A percentile compares a stretch with the other conserved stretches of the same genome.
phyloP scores from a whole-genome alignment of 2,329 filamentous ascomycete genomes.

The Dendrostoma leiphaemia region DNA sequence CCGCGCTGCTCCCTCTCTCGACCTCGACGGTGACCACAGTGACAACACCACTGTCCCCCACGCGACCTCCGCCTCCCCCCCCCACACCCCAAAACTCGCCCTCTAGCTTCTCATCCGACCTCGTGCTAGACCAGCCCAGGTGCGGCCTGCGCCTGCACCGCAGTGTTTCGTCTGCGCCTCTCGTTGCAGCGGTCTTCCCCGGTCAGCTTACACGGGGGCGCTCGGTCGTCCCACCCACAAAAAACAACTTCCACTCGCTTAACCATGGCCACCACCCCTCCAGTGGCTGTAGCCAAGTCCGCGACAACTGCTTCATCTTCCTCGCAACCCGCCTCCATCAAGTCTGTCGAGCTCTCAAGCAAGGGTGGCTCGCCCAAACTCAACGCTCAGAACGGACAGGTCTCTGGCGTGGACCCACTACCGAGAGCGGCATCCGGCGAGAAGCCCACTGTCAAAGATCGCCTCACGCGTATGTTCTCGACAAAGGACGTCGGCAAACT shows the following conservation, averaged over 20 bases:
- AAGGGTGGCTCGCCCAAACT: slow-evolving; percentile 39
- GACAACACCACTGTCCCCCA: background rate
- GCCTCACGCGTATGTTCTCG: slow-evolving; percentile 64
- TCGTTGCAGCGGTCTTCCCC: background rate
- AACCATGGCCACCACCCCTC: slow-evolving; percentile 30
- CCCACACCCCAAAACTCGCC: no score
- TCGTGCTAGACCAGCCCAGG: background rate
- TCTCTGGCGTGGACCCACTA: slow-evolving; percentile 29
- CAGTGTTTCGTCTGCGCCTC: background rate
- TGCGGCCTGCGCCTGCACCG: background rate
- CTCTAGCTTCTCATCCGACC: no score
- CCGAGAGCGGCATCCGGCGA: slow-evolving; percentile 39
- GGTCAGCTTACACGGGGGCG: background rate
- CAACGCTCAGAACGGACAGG: slow-evolving; percentile 37
- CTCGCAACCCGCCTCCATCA: slow-evolving; percentile 50
- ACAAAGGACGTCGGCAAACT: slow-evolving; percentile 48
- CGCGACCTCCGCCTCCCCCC: background rate
- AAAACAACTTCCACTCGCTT: no score
- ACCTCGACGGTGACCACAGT: no score
- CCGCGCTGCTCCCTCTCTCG: slow-evolving; percentile 6
- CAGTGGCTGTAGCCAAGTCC: slow-evolving; percentile 24
- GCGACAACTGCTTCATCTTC: slow-evolving; percentile 40
- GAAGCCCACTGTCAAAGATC: slow-evolving; percentile 62
- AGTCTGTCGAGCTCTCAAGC: slow-evolving; percentile 41
- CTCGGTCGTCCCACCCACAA: background rate